Percentiles rank a stretch among this genome's conserved stretches.
Conservation (phyloP, 441 rosid species). For the Populus trichocarpa region DNA sequence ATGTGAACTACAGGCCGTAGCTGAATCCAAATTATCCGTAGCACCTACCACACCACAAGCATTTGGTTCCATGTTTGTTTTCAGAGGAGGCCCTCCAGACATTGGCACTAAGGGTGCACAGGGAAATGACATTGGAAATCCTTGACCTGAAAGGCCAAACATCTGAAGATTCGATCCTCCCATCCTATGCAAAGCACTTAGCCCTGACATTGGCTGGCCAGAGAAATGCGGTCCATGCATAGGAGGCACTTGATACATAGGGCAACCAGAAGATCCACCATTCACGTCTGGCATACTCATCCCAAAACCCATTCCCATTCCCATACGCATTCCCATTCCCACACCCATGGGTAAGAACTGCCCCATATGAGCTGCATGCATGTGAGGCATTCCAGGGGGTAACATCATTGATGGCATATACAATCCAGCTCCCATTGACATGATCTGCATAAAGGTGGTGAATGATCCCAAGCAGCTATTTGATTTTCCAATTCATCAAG, state of each 20-base stretch:
- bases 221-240: slow-evolving; percentile 55
- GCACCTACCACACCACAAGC: slow-evolving; percentile 26
- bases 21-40: slow-evolving; percentile 36
- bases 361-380: slow-evolving; percentile 55
- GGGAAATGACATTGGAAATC: slow-evolving; percentile 44
- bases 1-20: slow-evolving; percentile 36
- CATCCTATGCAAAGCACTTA: slow-evolving; percentile 36
- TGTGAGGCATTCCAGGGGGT: slow-evolving; percentile 62
- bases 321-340: slow-evolving; percentile 65
- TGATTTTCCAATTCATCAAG: slow-evolving; percentile 9
- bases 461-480: slow-evolving; percentile 7
- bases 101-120: slow-evolving; percentile 35
- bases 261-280: slow-evolving; percentile 40
- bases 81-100: slow-evolving; percentile 45
- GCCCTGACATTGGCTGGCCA: slow-evolving; percentile 32
- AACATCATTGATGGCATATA: slow-evolving; percentile 80
- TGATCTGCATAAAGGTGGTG: slow-evolving; percentile 43
- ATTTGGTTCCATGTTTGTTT: slow-evolving; percentile 33
- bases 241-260: slow-evolving; percentile 47
- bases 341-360: slow-evolving; percentile 47
- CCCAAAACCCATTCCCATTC: slow-evolving; percentile 43
- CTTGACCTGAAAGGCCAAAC: slow-evolving; percentile 49
- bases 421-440: slow-evolving; percentile 89
- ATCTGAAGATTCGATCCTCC: slow-evolving; percentile 45
- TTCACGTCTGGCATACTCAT: not conserved